A percentile compares a stretch with the other conserved stretches of the same genome.
These are phyloP conservation scores for Mytilinidion resinicola DNA, from an alignment of 495 filamentous ascomycete species.

Conservation along the genomic window DNA sequence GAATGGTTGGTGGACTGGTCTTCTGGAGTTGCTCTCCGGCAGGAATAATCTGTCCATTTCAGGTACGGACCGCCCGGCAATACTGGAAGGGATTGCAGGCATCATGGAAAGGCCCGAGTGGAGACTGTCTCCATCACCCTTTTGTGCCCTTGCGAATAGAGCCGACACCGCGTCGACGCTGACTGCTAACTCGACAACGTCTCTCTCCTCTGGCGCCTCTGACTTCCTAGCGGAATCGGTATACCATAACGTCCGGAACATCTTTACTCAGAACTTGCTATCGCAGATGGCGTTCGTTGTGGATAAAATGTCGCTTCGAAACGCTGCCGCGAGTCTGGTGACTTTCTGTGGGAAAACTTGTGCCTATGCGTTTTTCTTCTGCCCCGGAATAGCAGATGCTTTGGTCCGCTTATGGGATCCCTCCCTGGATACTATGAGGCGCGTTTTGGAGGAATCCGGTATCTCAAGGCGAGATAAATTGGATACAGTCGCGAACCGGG, in stretches of 20 bases:
- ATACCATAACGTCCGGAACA: conserved; percentile 87
- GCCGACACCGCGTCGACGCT: conserved; percentile 42
- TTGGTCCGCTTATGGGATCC: conserved; percentile 78
- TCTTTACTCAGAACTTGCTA: conserved; percentile 80
- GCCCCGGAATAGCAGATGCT: conserved; percentile 79
- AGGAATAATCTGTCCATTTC: conserved; percentile 65
- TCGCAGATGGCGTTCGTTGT: conserved; percentile 85
- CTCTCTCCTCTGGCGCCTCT: conserved; percentile 57
- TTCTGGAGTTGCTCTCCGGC: conserved; percentile 79
- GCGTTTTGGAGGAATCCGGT: conserved; percentile 63
- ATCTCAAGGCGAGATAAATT: conserved; percentile 37
- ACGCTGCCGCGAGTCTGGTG: conserved; percentile 86
- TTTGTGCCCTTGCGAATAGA: conserved; percentile 50
- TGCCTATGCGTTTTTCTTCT: conserved; percentile 96
- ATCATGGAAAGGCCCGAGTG: conserved; percentile 94
- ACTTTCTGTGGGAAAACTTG: conserved; percentile 90
- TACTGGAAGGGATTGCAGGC: conserved; percentile 73
- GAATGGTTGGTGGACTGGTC: conserved; percentile 92
- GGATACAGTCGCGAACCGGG: conserved; percentile 43
- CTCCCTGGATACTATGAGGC: conserved; percentile 56
- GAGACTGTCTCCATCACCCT: conserved; percentile 64
- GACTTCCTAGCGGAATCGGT: conserved; percentile 84
- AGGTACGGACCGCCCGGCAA: conserved; percentile 69
- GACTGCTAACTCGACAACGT: conserved; percentile 42
- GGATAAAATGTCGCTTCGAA: conserved; percentile 82